Evolutionary conservation across 192 early-diverging fungal genomes (phyloP).

Genomic region (Coemansia sp.): DNA sequence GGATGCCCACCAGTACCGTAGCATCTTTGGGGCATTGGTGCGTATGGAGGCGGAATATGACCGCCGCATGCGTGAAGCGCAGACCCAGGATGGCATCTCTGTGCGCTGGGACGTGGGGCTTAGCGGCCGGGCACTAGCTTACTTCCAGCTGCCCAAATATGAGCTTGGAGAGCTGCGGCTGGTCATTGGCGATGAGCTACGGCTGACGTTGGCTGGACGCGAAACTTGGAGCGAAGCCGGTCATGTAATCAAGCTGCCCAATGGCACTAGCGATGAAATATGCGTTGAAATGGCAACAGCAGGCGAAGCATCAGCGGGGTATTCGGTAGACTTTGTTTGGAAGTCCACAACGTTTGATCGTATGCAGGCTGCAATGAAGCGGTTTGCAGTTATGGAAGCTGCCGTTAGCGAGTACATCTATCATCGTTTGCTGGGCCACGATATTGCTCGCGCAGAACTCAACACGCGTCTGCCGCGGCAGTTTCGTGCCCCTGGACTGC

Average conservation of each 20-base stretch:
- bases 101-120: constrained; percentile 98
- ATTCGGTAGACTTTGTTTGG: constrained; percentile 98
- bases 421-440: constrained; percentile 91
- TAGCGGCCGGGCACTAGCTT: constrained; percentile 88
- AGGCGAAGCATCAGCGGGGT: constrained; percentile 76
- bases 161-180: constrained; percentile 85
- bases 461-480: constrained; percentile 78
- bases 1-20: constrained; percentile 97
- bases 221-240: constrained; percentile 83
- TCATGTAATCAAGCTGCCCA: constrained; percentile 94
- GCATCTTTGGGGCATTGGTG: constrained; percentile 91
- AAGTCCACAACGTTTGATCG: constrained; percentile 96
- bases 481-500: constrained; percentile 89
- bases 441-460: constrained; percentile 70
- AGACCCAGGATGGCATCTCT: constrained; percentile 90
- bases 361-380: constrained; percentile 95
- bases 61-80: constrained; percentile 81
- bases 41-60: constrained; percentile 95
- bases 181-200: constrained; percentile 92
- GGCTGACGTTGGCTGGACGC: constrained; percentile 79
- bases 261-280: constrained; percentile 92
- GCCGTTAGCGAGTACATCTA: constrained; percentile 95
- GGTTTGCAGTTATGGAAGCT: constrained; percentile 93
- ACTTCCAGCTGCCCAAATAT: constrained; percentile 89
- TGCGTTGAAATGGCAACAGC: constrained; percentile 79